Evolutionary conservation across 1,139 yeast species (phyloP).

Genomic region (Sugiyamaella pinicola): DNA sequence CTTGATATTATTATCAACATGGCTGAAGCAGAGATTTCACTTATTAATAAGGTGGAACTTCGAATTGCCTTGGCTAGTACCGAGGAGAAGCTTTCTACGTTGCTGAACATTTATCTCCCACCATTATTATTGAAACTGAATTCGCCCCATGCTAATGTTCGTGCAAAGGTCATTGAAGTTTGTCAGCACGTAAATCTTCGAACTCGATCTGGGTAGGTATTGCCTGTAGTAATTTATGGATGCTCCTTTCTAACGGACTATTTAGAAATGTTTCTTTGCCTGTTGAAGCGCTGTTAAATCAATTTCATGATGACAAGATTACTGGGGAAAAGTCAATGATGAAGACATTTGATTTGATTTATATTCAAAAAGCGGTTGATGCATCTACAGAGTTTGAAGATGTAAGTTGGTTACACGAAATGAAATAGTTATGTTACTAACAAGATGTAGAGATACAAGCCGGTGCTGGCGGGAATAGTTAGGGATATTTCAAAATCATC

Average conservation of each 20-base stretch:
- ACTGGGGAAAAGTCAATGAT: slow-evolving; percentile 53
- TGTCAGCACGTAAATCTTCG: slow-evolving; percentile 71
- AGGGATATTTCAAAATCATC: slow-evolving; percentile 49
- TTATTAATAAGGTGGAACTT: slow-evolving; percentile 63
- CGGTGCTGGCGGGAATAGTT: slow-evolving; percentile 53
- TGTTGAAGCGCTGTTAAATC: slow-evolving; percentile 58
- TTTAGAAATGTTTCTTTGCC: slow-evolving; percentile 58
- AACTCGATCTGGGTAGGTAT: slow-evolving; percentile 52
- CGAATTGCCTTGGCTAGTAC: slow-evolving; percentile 76
- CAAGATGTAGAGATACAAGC: slow-evolving; percentile 27
- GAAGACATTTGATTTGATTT: slow-evolving; percentile 64
- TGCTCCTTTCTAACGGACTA: neutral
- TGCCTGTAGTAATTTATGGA: neutral
- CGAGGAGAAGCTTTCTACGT: slow-evolving; percentile 62
- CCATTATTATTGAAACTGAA: slow-evolving; percentile 79
- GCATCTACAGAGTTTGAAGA: slow-evolving; percentile 1
- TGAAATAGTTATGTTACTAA: neutral
- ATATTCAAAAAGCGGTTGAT: slow-evolving; percentile 62
- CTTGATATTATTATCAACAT: slow-evolving; percentile 19
- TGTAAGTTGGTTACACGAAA: neutral
- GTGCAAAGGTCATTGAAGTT: slow-evolving; percentile 66
- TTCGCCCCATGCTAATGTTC: slow-evolving; percentile 68
- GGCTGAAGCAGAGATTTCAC: slow-evolving; percentile 41
- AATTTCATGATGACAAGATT: slow-evolving; percentile 58
- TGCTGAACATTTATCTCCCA: slow-evolving; percentile 64